Evolutionary conservation across 1,284 basidiomycete genomes (phyloP).

Genomic region (Moesziomyces sp.): DNA sequence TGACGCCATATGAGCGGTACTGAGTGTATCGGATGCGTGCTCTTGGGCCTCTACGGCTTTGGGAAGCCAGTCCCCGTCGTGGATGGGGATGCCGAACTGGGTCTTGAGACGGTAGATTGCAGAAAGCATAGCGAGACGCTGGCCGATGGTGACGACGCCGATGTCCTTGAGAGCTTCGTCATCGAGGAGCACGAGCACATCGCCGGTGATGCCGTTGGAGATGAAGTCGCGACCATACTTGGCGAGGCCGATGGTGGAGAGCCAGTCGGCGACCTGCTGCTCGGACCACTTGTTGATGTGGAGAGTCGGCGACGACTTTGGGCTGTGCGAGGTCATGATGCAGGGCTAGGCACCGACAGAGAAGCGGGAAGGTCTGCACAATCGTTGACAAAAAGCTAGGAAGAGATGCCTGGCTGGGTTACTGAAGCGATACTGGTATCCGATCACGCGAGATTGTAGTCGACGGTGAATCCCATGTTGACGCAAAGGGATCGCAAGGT

Average conservation of each 20-base stretch:
- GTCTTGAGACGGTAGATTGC: conserved; percentile 62
- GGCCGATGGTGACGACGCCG: conserved; percentile 62
- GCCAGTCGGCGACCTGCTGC: conserved; percentile 56
- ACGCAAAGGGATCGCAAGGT: neutral
- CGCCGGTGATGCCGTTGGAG: conserved; percentile 63
- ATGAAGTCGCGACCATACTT: conserved; percentile 49
- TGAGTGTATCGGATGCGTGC: conserved; percentile 16
- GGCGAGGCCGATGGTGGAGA: conserved; percentile 43
- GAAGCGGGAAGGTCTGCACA: neutral
- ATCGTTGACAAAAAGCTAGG: neutral
- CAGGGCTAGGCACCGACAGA: neutral
- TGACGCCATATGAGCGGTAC: conserved; percentile 27
- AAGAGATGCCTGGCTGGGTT: neutral
- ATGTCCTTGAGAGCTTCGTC: conserved; percentile 63
- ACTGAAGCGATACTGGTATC: neutral
- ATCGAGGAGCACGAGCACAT: conserved; percentile 64
- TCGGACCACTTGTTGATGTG: conserved; percentile 60
- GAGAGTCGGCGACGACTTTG: conserved; percentile 35
- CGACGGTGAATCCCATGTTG: neutral
- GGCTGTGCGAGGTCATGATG: conserved; percentile 35
- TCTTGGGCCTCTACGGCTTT: conserved; percentile 41
- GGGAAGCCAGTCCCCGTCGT: conserved; percentile 63
- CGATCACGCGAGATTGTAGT: neutral
- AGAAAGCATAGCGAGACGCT: conserved; percentile 58
- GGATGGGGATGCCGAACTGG: conserved; percentile 58